phyloP scores from a whole-genome alignment of 1,139 yeast genomes.

The Pichia sp. region DNA sequence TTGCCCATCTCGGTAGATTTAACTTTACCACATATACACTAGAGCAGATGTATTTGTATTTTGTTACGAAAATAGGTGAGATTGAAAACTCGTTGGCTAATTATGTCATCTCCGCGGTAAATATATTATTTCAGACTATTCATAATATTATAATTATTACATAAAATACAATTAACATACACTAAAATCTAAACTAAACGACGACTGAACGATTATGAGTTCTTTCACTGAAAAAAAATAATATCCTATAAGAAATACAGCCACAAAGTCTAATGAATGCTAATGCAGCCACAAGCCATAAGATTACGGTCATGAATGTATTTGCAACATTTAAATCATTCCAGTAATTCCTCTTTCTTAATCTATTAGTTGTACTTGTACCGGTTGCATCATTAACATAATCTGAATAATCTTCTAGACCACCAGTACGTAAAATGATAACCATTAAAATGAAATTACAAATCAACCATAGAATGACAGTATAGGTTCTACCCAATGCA shows the following conservation, averaged over 20 bases:
- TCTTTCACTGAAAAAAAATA: slow-evolving; percentile 17
- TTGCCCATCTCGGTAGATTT: no score
- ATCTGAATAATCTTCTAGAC: slow-evolving; percentile 25
- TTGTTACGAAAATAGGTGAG: no score
- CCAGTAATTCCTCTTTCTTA: slow-evolving; percentile 41
- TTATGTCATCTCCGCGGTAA: neutral
- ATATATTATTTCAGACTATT: no score
- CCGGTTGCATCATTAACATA: slow-evolving; percentile 34
- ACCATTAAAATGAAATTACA: slow-evolving; percentile 69
- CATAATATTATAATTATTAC: no score
- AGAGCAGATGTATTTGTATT: no score
- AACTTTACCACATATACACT: no score
- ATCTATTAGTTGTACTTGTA: slow-evolving; percentile 43
- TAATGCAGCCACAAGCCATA: slow-evolving; percentile 74
- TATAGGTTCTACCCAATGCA: slow-evolving; percentile 86
- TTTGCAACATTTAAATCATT: slow-evolving; percentile 20
- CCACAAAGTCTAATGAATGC: slow-evolving; percentile 67
- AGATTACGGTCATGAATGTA: slow-evolving; percentile 62
- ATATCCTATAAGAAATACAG: slow-evolving; percentile 37
- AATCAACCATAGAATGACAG: slow-evolving; percentile 83
- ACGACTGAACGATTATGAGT: slow-evolving; percentile 15
- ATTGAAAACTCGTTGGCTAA: no score
- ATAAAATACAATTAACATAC: no score
- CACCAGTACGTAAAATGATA: slow-evolving; percentile 49
- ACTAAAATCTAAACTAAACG: no score